Conservation (phyloP, 2,329 filamentous ascomycete species). For the Nothopassalora personata region DNA sequence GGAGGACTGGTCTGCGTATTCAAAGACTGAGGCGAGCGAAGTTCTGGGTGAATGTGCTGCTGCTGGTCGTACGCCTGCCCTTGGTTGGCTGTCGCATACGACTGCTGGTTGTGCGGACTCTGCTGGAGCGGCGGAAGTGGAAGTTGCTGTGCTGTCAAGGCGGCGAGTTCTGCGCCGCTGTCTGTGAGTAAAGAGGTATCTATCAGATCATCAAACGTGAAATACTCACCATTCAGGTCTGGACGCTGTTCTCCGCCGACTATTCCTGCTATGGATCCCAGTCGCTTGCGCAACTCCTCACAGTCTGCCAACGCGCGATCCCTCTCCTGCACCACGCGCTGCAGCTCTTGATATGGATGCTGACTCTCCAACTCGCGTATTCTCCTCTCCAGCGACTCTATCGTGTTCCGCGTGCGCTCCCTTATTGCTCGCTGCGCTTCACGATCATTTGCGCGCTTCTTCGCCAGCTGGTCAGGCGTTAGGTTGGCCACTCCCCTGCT, state of each 20-base stretch:
- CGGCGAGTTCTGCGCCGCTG: conserved; percentile 40
- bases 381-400: conserved; percentile 65
- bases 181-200: conserved; percentile 26
- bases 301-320: conserved; percentile 75
- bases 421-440: conserved; percentile 82
- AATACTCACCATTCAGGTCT: conserved; percentile 29
- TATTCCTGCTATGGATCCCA: conserved; percentile 38
- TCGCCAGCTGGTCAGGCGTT: conserved; percentile 79
- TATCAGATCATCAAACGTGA: conserved; percentile 22
- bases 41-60: conserved; percentile 31
- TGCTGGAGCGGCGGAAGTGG: conserved; percentile 34
- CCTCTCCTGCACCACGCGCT: conserved; percentile 62
- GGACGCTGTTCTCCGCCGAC: conserved; percentile 19
- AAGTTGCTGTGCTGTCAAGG: conserved; percentile 42
- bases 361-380: conserved; percentile 73
- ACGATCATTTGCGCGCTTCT: conserved; percentile 86
- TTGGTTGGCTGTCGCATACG: conserved; percentile 7
- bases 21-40: conserved; percentile 22
- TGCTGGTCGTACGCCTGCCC: conserved; percentile 15
- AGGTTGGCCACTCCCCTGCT: conserved; percentile 75
- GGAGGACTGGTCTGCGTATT: conserved; percentile 10
- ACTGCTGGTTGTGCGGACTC: conserved; percentile 13
- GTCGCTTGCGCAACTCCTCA: conserved; percentile 64
- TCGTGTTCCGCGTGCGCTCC: conserved; percentile 74
- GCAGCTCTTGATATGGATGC: conserved; percentile 78